These are phyloP conservation scores for Auriculariales sp. DNA, from an alignment of 768 basidiomycete species.

Conservation along the genomic window DNA sequence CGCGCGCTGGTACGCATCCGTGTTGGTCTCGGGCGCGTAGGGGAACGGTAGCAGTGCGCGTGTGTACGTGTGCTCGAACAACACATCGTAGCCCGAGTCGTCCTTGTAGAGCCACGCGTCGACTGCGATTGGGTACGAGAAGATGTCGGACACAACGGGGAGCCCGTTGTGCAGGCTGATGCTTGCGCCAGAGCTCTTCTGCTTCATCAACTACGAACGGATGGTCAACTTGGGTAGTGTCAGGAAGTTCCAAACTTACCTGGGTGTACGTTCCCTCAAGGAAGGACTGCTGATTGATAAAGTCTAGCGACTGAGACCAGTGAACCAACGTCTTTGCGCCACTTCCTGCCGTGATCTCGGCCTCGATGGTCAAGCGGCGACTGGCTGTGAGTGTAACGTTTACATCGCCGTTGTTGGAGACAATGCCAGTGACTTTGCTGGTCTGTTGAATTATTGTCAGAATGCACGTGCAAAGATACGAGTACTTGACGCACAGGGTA, in stretches of 20 bases:
- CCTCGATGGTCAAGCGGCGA: conserved; percentile 42
- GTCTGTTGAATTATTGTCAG: no score
- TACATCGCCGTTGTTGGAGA: conserved; percentile 28
- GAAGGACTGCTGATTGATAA: conserved; percentile 49
- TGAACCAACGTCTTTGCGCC: conserved; percentile 39
- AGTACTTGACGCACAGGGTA: conserved; percentile 44
- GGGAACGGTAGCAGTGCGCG: conserved; percentile 43
- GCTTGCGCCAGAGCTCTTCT: conserved; percentile 33
- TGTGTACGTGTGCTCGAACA: conserved; percentile 56
- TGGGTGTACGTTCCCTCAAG: conserved; percentile 29
- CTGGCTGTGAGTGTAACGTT: conserved; percentile 49
- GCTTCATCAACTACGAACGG: conserved; percentile 29
- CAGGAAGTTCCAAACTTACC: conserved; percentile 12
- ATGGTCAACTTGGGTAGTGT: not conserved
- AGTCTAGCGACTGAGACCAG: conserved; percentile 47
- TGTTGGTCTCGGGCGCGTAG: conserved; percentile 42
- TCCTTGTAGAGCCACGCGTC: conserved; percentile 21
- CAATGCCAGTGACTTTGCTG: conserved; percentile 31
- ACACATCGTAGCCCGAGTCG: conserved; percentile 13
- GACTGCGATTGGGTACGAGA: conserved; percentile 37
- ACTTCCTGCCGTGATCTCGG: conserved; percentile 46
- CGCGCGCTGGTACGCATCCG: conserved; percentile 42
- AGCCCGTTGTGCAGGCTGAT: conserved; percentile 34
- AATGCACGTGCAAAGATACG: no score
- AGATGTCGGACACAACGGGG: conserved; percentile 29